phyloP scores from a whole-genome alignment of 129 eudicot genomes.

The Calendula officinalis region DNA sequence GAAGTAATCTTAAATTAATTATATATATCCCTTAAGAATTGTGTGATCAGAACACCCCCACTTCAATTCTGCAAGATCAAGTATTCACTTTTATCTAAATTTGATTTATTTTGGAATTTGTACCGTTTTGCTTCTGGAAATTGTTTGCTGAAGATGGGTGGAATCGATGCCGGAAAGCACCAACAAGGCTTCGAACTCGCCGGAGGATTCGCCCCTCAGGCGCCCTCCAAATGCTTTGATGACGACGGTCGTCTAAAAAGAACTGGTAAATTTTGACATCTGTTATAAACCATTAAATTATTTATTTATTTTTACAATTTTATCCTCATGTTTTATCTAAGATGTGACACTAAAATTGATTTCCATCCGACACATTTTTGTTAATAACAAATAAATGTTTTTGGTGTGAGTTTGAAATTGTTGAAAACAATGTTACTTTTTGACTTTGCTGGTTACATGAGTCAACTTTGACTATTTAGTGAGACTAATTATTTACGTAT shows the following conservation, averaged over 20 bases:
- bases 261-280: slow-evolving; percentile 37
- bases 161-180: slow-evolving; percentile 24
- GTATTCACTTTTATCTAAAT: neutral
- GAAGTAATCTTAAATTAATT: neutral
- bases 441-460: slow-evolving; percentile 1
- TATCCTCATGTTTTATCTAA: too few relatives aligned
- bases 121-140: neutral
- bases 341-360: too few relatives aligned
- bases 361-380: too few relatives aligned
- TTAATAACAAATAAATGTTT: too few relatives aligned
- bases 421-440: neutral
- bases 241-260: slow-evolving; percentile 75
- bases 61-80: neutral
- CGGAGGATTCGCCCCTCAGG: slow-evolving; percentile 40
- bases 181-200: slow-evolving; percentile 50
- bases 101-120: neutral
- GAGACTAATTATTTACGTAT: neutral
- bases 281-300: too few relatives aligned
- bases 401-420: too few relatives aligned
- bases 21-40: neutral
- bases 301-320: too few relatives aligned
- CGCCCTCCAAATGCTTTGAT: slow-evolving; percentile 51
- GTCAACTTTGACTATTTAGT: slow-evolving; percentile 8
- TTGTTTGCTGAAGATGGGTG: slow-evolving; percentile 37
- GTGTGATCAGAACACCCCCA: neutral